These are phyloP conservation scores for Sicyos edulis DNA, from an alignment of 306 rosid genomes.

Conservation along the genomic window DNA sequence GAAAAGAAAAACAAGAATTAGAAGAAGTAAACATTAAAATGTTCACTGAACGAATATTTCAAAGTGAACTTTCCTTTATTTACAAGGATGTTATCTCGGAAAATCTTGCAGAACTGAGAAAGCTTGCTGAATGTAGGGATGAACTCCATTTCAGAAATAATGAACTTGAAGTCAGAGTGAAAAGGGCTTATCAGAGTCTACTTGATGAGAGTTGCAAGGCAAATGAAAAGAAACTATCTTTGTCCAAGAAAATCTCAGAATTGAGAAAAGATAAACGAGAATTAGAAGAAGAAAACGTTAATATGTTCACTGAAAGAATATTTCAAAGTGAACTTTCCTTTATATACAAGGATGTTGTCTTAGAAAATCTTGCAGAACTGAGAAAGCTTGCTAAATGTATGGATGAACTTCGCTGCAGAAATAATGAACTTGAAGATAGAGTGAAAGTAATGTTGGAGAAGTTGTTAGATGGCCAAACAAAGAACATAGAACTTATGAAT, in stretches of 20 bases:
- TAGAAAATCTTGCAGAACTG: conserved; percentile 44
- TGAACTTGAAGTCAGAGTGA: conserved; percentile 55
- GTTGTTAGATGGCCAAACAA: conserved; percentile 37
- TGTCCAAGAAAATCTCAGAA: conserved; percentile 37
- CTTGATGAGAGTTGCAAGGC: conserved; percentile 33
- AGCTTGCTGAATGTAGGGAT: conserved; percentile 42
- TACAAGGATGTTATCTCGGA: conserved; percentile 45
- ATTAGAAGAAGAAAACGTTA: conserved; percentile 42
- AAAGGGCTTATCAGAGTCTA: conserved; percentile 26
- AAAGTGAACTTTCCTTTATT: conserved; percentile 52
- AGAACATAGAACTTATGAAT: conserved; percentile 49
- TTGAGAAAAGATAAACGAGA: conserved; percentile 25
- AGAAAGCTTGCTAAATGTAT: conserved; percentile 38
- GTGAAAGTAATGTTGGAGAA: conserved; percentile 37
- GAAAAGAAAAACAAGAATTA: background rate
- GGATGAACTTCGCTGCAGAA: conserved; percentile 33
- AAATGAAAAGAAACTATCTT: conserved; percentile 47
- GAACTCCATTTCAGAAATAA: conserved; percentile 34
- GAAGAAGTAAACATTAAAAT: conserved; percentile 43
- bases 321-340: conserved; percentile 56
- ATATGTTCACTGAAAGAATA: conserved; percentile 38
- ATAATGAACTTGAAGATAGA: conserved; percentile 53
- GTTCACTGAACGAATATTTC: conserved; percentile 47
- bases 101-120: conserved; percentile 37
- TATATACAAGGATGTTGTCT: conserved; percentile 45